A percentile compares a stretch with the other conserved stretches of the same genome.
phyloP scores from a whole-genome alignment of 179 eudicot species.

The Beta corolliflora region DNA sequence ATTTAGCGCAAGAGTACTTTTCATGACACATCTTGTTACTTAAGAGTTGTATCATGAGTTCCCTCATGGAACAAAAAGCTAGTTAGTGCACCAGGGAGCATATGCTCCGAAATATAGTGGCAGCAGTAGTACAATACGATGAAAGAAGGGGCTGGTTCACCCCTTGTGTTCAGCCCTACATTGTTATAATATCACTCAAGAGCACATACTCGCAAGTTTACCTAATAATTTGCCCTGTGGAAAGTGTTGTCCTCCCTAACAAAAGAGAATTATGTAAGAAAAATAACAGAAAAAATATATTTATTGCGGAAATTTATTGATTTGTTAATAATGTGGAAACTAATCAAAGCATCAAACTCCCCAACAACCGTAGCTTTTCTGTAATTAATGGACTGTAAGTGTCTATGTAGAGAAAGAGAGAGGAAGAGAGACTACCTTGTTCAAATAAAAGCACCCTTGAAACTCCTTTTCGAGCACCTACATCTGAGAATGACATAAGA shows the following conservation, averaged over 20 bases:
- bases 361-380: background rate
- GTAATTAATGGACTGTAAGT: background rate
- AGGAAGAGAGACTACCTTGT: slow-evolving; percentile 19
- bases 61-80: background rate
- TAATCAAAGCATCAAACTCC: background rate
- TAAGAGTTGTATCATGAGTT: too few relatives aligned
- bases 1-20: background rate
- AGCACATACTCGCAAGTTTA: background rate
- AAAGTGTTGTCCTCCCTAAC: background rate
- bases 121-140: background rate
- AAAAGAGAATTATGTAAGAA: background rate
- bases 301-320: too few relatives aligned
- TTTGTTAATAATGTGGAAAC: background rate
- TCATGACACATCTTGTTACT: background rate
- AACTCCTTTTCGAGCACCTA: slow-evolving; percentile 66
- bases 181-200: background rate
- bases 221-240: background rate
- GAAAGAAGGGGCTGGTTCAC: background rate
- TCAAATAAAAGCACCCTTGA: slow-evolving; percentile 45
- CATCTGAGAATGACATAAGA: slow-evolving; percentile 84
- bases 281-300: too few relatives aligned
- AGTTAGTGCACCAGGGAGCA: background rate
- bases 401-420: background rate
- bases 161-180: background rate
- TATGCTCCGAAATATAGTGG: background rate